A percentile compares a stretch with the other conserved stretches of the same genome.
Evolutionary conservation across 805 yeast species (phyloP).

Genomic region (Candida ficus): DNA sequence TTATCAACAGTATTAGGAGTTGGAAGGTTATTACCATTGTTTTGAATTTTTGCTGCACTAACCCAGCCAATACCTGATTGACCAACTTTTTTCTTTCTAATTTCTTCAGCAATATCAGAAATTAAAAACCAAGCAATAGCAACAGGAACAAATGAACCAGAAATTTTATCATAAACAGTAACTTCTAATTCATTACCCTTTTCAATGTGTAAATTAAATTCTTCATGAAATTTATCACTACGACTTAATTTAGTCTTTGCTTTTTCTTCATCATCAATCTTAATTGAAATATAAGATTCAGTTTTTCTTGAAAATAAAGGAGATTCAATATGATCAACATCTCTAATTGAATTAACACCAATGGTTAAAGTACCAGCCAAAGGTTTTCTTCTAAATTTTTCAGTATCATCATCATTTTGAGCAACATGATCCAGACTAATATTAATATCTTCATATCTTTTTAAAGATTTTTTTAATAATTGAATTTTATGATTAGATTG

Average conservation of each 20-base stretch:
- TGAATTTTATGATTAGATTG: slow-evolving; percentile 86
- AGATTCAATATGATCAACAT: slow-evolving; percentile 88
- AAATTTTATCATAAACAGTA: slow-evolving; percentile 76
- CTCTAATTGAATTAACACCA: slow-evolving; percentile 72
- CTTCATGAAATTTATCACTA: slow-evolving; percentile 79
- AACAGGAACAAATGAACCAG: slow-evolving; percentile 70
- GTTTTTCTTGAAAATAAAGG: slow-evolving; percentile 75
- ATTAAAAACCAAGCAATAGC: slow-evolving; percentile 89
- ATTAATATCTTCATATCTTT: slow-evolving; percentile 85
- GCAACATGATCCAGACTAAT: slow-evolving; percentile 58
- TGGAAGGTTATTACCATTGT: slow-evolving; percentile 13
- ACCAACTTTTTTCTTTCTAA: slow-evolving; percentile 83
- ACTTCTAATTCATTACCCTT: slow-evolving; percentile 91
- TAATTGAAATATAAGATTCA: slow-evolving; percentile 71
- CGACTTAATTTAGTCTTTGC: slow-evolving; percentile 73
- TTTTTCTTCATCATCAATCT: slow-evolving; percentile 82
- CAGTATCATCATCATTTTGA: slow-evolving; percentile 54
- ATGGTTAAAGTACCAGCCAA: slow-evolving; percentile 75
- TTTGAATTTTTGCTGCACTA: slow-evolving; percentile 56
- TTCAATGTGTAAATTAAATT: slow-evolving; percentile 73
- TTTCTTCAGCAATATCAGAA: slow-evolving; percentile 90
- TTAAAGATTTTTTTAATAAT: slow-evolving; percentile 74
- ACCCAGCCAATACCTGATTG: slow-evolving; percentile 87
- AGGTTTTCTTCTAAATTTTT: slow-evolving; percentile 74
- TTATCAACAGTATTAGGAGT: slow-evolving; percentile 19